These are phyloP conservation scores for Wickerhamiella occidentalis DNA, from an alignment of 805 yeast genomes.

Conservation along the genomic window DNA sequence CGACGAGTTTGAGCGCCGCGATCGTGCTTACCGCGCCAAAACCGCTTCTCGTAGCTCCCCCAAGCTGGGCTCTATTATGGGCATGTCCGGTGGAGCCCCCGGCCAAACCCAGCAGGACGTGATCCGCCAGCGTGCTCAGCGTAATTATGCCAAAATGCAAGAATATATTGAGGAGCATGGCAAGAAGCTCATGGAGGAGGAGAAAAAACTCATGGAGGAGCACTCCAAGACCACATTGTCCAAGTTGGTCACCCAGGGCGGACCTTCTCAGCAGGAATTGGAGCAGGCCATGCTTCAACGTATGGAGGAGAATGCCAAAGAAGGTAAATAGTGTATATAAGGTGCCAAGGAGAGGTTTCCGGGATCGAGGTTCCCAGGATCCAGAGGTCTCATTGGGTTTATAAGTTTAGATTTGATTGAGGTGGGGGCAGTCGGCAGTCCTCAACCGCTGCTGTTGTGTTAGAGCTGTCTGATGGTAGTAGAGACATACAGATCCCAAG, in stretches of 20 bases:
- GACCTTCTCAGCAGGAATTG: conserved; percentile 28
- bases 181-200: conserved; percentile 38
- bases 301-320: conserved; percentile 13
- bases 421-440: too few relatives aligned
- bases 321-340: conserved; percentile 16
- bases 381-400: too few relatives aligned
- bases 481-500: too few relatives aligned
- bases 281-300: conserved; percentile 21
- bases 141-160: conserved; percentile 72
- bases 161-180: conserved; percentile 76
- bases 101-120: conserved; percentile 77
- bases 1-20: conserved; percentile 71
- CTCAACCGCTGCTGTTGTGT: too few relatives aligned
- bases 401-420: too few relatives aligned
- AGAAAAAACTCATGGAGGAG: conserved; percentile 51
- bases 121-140: conserved; percentile 85
- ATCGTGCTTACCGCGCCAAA: conserved; percentile 48
- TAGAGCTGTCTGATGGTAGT: too few relatives aligned
- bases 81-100: conserved; percentile 35
- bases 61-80: conserved; percentile 52
- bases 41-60: conserved; percentile 30
- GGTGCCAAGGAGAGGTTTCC: too few relatives aligned
- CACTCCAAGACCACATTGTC: conserved; percentile 67
- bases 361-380: too few relatives aligned
- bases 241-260: conserved; percentile 67